phyloP scores from a whole-genome alignment of 257 asterid species.

The Primulina tabacum region DNA sequence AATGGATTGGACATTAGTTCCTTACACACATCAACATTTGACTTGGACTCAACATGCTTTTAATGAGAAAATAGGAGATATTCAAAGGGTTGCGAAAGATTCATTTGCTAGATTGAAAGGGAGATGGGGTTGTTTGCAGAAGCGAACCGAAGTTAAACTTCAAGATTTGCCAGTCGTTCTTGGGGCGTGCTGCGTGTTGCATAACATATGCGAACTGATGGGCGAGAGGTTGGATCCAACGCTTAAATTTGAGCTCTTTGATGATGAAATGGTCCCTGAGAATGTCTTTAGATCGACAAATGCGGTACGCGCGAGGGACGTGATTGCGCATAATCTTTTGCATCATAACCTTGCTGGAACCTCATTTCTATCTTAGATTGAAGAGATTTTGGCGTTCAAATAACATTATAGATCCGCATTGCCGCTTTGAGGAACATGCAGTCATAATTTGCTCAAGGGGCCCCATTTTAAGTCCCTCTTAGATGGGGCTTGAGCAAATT shows the following conservation, averaged over 20 bases:
- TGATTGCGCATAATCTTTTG: slow-evolving; percentile 77
- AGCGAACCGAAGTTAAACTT: slow-evolving; percentile 81
- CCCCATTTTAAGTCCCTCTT: not conserved
- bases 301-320: slow-evolving; percentile 72
- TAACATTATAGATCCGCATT: not conserved
- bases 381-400: not conserved
- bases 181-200: slow-evolving; percentile 94
- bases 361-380: slow-evolving; percentile 51
- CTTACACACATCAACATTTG: slow-evolving; percentile 67
- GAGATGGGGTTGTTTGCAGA: slow-evolving; percentile 89
- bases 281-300: slow-evolving; percentile 55
- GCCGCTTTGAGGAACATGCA: slow-evolving; percentile 7
- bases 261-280: slow-evolving; percentile 83
- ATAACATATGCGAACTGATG: slow-evolving; percentile 82
- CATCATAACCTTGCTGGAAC: slow-evolving; percentile 94
- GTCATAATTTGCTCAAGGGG: slow-evolving; percentile 7
- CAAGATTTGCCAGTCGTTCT: slow-evolving; percentile 86
- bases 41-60: slow-evolving; percentile 96
- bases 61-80: slow-evolving; percentile 69
- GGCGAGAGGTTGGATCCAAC: slow-evolving; percentile 53
- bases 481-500: slow-evolving; percentile 9
- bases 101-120: slow-evolving; percentile 75
- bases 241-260: slow-evolving; percentile 58
- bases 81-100: slow-evolving; percentile 46
- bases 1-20: slow-evolving; percentile 91